These are phyloP conservation scores for Plasmodium relictum DNA, from an alignment of 169 alveolate genomes.

Conservation along the genomic window DNA sequence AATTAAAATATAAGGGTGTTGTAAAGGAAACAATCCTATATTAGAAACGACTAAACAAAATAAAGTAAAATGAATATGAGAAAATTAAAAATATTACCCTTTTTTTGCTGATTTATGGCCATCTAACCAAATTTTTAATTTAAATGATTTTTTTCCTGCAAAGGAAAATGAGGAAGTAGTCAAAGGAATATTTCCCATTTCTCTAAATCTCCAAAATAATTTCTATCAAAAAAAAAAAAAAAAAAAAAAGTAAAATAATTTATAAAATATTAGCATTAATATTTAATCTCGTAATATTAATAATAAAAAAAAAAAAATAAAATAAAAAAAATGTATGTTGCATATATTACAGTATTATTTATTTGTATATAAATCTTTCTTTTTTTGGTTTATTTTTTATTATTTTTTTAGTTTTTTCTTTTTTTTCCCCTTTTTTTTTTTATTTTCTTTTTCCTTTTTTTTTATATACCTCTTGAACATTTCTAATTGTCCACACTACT, in stretches of 20 bases:
- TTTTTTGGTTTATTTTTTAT: too few relatives aligned
- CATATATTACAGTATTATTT: background rate
- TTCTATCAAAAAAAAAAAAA: too few relatives aligned
- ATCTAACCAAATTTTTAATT: conserved; percentile 77
- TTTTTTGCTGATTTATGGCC: conserved; percentile 78
- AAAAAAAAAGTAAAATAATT: conserved; percentile 22
- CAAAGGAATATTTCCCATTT: conserved; percentile 77
- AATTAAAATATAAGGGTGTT: background rate
- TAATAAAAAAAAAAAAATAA: background rate
- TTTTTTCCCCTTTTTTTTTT: background rate
- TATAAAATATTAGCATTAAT: background rate
- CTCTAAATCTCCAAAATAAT: conserved; percentile 76
- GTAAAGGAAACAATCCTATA: background rate
- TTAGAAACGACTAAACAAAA: background rate
- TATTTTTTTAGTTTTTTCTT: too few relatives aligned
- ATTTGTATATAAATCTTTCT: too few relatives aligned
- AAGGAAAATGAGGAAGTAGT: conserved; percentile 75
- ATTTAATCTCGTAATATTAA: too few relatives aligned
- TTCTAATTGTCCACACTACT: conserved; percentile 76
- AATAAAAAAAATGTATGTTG: background rate
- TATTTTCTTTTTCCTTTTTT: background rate
- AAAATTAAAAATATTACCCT: conserved; percentile 17
- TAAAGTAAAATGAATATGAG: background rate
- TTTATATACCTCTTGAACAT: conserved; percentile 72
- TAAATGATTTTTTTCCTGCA: conserved; percentile 76